Evolutionary conservation across 2,329 filamentous ascomycete genomes (phyloP).

Genomic region (Knufia fluminis): DNA sequence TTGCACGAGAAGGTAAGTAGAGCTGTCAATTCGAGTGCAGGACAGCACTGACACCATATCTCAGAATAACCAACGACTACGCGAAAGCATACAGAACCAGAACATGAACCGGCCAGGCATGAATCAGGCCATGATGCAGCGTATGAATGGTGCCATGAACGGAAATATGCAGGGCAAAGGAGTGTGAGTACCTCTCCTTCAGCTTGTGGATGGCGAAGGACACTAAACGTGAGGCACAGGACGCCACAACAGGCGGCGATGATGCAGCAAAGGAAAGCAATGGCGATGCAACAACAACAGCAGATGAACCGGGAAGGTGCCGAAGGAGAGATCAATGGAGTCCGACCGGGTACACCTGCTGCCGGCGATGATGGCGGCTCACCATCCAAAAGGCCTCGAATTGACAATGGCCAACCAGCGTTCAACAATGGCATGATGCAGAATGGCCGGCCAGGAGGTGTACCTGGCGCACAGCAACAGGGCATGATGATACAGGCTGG

Average conservation of each 20-base stretch:
- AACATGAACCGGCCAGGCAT: constrained; percentile 57
- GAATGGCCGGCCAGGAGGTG: constrained; percentile 59
- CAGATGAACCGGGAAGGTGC: constrained; percentile 80
- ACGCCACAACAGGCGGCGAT: constrained; percentile 19
- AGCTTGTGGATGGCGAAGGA: neutral
- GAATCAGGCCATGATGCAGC: constrained; percentile 49
- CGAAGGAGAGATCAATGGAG: constrained; percentile 71
- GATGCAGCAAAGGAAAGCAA: constrained; percentile 27
- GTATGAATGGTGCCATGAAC: constrained; percentile 19
- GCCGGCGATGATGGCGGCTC: constrained; percentile 83
- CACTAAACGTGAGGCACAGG: constrained; percentile 11
- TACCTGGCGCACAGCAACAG: constrained; percentile 42
- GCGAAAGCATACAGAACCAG: constrained; percentile 68
- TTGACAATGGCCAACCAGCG: constrained; percentile 53
- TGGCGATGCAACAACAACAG: constrained; percentile 56
- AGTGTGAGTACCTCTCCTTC: too few relatives aligned
- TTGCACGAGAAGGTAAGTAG: constrained; percentile 66
- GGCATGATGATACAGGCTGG: constrained; percentile 49
- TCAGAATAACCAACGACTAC: constrained; percentile 38
- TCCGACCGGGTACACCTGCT: constrained; percentile 67
- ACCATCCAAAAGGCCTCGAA: constrained; percentile 77
- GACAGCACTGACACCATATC: constrained; percentile 13
- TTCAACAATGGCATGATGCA: constrained; percentile 73
- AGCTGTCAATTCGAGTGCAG: neutral
- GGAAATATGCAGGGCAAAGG: constrained; percentile 17